phyloP scores from a whole-genome alignment of 2,329 filamentous ascomycete genomes.

The Xylariaceae sp. region DNA sequence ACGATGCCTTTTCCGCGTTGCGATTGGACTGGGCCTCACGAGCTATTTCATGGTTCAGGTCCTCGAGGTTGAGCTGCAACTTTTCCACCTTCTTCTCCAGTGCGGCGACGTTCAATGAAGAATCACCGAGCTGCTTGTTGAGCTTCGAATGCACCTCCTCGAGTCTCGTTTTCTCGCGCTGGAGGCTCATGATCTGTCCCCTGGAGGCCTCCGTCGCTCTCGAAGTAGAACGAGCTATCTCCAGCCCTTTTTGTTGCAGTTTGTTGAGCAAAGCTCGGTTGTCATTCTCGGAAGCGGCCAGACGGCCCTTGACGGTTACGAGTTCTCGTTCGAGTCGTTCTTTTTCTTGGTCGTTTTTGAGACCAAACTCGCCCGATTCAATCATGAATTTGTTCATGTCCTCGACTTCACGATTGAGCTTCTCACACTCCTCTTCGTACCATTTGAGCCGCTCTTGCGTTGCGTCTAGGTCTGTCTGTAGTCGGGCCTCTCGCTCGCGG shows the following conservation, averaged over 20 bases:
- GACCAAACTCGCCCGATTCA: slow-evolving; percentile 81
- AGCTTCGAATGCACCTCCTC: slow-evolving; percentile 80
- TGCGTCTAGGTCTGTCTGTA: slow-evolving; percentile 74
- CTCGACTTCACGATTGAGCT: slow-evolving; percentile 74
- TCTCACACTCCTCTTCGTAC: slow-evolving; percentile 72
- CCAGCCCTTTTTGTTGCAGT: slow-evolving; percentile 92
- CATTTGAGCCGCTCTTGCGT: slow-evolving; percentile 71
- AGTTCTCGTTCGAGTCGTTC: slow-evolving; percentile 88
- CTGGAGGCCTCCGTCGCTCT: slow-evolving; percentile 79
- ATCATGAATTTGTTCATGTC: slow-evolving; percentile 81
- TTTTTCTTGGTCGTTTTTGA: slow-evolving; percentile 89
- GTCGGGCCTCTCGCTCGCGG: slow-evolving; percentile 70
- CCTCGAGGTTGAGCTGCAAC: slow-evolving; percentile 78
- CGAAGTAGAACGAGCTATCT: slow-evolving; percentile 86
- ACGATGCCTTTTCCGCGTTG: slow-evolving; percentile 83
- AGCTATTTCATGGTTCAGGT: slow-evolving; percentile 86
- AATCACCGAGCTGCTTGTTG: slow-evolving; percentile 77
- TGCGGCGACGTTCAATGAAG: slow-evolving; percentile 74
- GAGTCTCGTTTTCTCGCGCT: slow-evolving; percentile 73
- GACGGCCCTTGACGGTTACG: slow-evolving; percentile 80
- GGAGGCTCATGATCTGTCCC: slow-evolving; percentile 67
- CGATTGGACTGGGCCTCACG: slow-evolving; percentile 85
- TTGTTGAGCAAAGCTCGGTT: slow-evolving; percentile 95
- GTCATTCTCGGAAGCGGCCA: slow-evolving; percentile 91
- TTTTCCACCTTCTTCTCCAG: slow-evolving; percentile 95